phyloP scores from a whole-genome alignment of 1,284 basidiomycete species.

The Ustilago xerochloae region DNA sequence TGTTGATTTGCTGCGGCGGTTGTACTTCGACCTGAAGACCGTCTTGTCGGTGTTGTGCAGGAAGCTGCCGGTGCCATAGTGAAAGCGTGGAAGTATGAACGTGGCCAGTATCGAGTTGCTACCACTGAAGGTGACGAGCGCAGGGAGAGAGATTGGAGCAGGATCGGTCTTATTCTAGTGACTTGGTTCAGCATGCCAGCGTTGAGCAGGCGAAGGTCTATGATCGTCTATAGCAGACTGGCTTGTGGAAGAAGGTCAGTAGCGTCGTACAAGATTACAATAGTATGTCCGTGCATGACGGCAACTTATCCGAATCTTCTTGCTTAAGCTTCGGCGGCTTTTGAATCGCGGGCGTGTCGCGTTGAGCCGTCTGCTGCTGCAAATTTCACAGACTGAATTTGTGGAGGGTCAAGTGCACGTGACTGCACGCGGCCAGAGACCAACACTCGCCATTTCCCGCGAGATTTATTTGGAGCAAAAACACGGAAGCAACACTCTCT shows the following conservation, averaged over 20 bases:
- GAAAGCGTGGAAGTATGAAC: no score
- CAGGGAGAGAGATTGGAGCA: neutral
- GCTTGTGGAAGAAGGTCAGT: no score
- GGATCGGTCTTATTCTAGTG: neutral
- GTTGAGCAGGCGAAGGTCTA: neutral
- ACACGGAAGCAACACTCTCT: conserved; percentile 1
- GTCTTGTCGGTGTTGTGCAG: conserved; percentile 4
- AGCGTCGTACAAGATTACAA: no score
- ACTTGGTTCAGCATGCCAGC: conserved; percentile 5
- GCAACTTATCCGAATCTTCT: neutral
- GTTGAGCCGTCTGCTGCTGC: conserved; percentile 28
- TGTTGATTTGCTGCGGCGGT: neutral
- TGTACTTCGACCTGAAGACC: conserved; percentile 18
- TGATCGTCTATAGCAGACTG: no score
- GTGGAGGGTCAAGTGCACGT: conserved; percentile 38
- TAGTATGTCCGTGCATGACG: neutral
- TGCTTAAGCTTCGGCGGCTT: neutral
- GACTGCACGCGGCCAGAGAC: conserved; percentile 30
- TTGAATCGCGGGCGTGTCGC: conserved; percentile 14
- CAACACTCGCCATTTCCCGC: conserved; percentile 31
- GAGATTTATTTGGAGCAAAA: conserved; percentile 9
- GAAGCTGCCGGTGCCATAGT: conserved; percentile 16
- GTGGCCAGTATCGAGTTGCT: no score
- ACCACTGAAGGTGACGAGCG: neutral
- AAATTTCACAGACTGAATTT: neutral